A percentile compares a stretch with the other conserved stretches of the same genome.
phyloP scores from a whole-genome alignment of 2,329 filamentous ascomycete species.

The Fusarium dlaminii region DNA sequence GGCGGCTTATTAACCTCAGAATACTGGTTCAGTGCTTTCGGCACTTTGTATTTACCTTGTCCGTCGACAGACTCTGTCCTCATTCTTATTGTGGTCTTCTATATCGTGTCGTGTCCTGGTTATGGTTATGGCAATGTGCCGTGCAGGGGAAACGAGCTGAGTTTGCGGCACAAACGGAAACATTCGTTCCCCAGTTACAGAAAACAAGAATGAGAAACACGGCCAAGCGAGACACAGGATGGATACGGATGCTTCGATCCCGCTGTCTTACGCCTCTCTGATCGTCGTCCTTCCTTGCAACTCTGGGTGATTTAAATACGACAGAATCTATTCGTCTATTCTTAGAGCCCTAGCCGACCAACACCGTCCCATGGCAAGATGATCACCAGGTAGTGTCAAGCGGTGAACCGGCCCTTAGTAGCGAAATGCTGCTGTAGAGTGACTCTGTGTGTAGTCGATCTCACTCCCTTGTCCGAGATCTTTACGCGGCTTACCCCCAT shows the following conservation, averaged over 20 bases:
- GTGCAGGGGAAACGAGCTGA: conserved; percentile 21
- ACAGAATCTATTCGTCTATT: conserved; percentile 19
- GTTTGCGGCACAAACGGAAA: conserved; percentile 28
- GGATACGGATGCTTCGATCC: conserved; percentile 5
- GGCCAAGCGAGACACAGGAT: conserved; percentile 2
- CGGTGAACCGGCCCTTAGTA: conserved; percentile 28
- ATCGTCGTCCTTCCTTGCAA: conserved; percentile 1
- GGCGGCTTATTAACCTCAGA: conserved; percentile 15
- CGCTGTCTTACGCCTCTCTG: conserved; percentile 16
- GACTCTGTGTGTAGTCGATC: conserved; percentile 19
- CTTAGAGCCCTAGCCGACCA: conserved; percentile 25
- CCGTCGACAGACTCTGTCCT: conserved; percentile 5
- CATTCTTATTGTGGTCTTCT: conserved; percentile 7
- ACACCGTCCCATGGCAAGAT: conserved; percentile 15
- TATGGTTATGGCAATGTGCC: conserved; percentile 12
- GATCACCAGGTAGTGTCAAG: conserved; percentile 14
- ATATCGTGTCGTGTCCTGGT: not conserved
- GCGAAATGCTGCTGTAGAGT: conserved; percentile 18
- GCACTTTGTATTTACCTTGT: conserved; percentile 24
- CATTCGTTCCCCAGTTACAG: conserved; percentile 24
- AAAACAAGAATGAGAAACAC: conserved; percentile 21
- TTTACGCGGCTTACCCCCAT: conserved; percentile 4
- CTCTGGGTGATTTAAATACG: not conserved
- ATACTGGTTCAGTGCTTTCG: conserved; percentile 1
- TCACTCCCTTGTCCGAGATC: conserved; percentile 28